Percentiles rank a stretch among this genome's conserved stretches.
Evolutionary conservation across 2,329 filamentous ascomycete species (phyloP).

Genomic region (Ophiostoma tasmaniense): DNA sequence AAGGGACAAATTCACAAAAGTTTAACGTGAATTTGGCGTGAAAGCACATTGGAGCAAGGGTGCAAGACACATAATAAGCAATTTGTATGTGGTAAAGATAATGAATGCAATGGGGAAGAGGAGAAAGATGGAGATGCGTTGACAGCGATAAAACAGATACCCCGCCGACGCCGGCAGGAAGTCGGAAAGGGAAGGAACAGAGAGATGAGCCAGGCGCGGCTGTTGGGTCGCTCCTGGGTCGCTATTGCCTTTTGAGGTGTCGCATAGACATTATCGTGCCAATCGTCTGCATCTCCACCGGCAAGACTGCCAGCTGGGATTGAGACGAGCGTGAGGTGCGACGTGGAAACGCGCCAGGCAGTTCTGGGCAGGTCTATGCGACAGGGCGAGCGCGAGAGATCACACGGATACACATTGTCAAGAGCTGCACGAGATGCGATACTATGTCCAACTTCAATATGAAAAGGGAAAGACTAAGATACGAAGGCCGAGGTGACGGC

Average conservation of each 20-base stretch:
- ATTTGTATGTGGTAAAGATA: not conserved
- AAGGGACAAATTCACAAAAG: not conserved
- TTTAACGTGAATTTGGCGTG: not conserved
- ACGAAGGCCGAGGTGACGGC: not conserved
- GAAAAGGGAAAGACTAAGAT: not conserved
- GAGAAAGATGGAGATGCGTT: not conserved
- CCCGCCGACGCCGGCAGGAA: not conserved
- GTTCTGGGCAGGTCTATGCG: constrained; percentile 6
- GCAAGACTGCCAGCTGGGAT: not conserved
- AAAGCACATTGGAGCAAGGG: not conserved
- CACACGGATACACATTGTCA: not conserved
- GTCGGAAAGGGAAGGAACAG: not conserved
- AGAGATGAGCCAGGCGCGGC: not conserved
- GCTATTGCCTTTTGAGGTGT: not conserved
- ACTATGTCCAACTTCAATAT: not conserved
- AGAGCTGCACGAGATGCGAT: not conserved
- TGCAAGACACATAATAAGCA: not conserved
- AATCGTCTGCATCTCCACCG: not conserved
- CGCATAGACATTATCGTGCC: not conserved
- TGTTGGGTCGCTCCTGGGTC: not conserved
- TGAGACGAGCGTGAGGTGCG: not conserved
- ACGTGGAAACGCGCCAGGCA: not conserved
- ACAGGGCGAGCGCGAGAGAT: constrained; percentile 3
- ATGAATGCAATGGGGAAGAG: not conserved
- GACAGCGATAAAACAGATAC: not conserved